Evolutionary conservation across 176 grass and related monocot species (phyloP).

Genomic region (Zizania latifolia): DNA sequence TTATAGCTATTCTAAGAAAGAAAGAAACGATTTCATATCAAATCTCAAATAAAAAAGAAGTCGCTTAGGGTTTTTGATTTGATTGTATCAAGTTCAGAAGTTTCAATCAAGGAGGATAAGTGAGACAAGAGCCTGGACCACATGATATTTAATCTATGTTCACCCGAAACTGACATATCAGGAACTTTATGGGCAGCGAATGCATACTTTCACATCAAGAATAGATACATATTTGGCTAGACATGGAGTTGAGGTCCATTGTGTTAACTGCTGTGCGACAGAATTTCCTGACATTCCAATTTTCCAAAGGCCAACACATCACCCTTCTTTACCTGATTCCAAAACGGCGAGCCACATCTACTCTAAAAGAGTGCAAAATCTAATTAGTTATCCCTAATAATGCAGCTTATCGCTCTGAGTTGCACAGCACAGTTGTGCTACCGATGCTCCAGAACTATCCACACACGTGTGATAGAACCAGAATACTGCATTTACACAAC

Average conservation of each 20-base stretch:
- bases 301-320: not conserved
- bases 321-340: slow-evolving; percentile 7
- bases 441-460: not conserved
- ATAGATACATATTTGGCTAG: not conserved
- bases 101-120: not conserved
- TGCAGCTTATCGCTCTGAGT: not conserved
- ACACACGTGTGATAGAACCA: slow-evolving; percentile 11
- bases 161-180: not conserved
- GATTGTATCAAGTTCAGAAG: not conserved
- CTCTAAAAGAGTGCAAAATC: not conserved
- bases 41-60: not conserved
- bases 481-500: not conserved
- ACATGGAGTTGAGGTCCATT: not conserved
- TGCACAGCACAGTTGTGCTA: not conserved
- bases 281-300: not conserved
- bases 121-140: not conserved
- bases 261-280: slow-evolving; percentile 5
- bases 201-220: not conserved
- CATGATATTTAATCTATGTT: slow-evolving; percentile 7
- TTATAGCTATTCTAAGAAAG: not conserved
- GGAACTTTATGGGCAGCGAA: not conserved
- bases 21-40: not conserved
- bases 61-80: not conserved
- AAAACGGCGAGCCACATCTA: slow-evolving; percentile 7
- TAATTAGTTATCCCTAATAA: slow-evolving; percentile 3